A percentile compares a stretch with the other conserved stretches of the same genome.
Conservation (phyloP, 208 protist genomes). For the Perkinsela sp. region DNA sequence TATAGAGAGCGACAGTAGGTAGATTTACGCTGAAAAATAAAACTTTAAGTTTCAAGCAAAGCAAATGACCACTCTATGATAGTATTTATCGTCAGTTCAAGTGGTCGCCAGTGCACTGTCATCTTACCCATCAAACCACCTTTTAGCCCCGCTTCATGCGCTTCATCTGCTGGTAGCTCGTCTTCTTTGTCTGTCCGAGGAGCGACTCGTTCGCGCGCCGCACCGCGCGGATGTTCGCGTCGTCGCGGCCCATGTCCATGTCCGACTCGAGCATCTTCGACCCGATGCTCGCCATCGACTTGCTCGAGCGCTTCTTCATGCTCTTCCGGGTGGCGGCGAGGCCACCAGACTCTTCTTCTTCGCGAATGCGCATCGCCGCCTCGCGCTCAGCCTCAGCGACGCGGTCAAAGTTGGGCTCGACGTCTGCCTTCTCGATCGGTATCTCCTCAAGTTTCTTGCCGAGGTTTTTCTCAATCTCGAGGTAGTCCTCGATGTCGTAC, state of each 20-base stretch:
- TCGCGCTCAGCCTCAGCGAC: slow-evolving; percentile 68
- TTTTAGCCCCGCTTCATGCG: no score
- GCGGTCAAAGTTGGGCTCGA: slow-evolving; percentile 35
- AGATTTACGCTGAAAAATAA: no score
- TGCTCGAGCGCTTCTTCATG: slow-evolving; percentile 26
- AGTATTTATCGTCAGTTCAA: no score
- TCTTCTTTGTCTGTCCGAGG: slow-evolving; percentile 58
- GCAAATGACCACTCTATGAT: no score
- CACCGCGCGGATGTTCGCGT: slow-evolving; percentile 34
- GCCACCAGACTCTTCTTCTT: slow-evolving; percentile 24
- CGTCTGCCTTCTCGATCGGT: slow-evolving; percentile 29
- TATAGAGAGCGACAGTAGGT: no score
- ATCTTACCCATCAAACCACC: no score
- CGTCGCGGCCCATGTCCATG: slow-evolving; percentile 49
- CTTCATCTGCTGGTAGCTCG: slow-evolving; percentile 36
- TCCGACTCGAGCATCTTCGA: slow-evolving; percentile 35
- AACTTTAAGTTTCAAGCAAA: no score
- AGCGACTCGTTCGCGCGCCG: slow-evolving; percentile 51
- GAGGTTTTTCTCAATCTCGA: slow-evolving; percentile 83
- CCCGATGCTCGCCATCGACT: slow-evolving; percentile 26
- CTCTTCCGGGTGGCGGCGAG: slow-evolving; percentile 10
- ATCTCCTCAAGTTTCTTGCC: slow-evolving; percentile 66
- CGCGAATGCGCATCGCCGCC: slow-evolving; percentile 47
- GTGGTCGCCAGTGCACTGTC: no score
- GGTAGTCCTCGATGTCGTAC: slow-evolving; percentile 93